Conservation (phyloP, 2,329 filamentous ascomycete genomes). For the Gremmenia infestans region DNA sequence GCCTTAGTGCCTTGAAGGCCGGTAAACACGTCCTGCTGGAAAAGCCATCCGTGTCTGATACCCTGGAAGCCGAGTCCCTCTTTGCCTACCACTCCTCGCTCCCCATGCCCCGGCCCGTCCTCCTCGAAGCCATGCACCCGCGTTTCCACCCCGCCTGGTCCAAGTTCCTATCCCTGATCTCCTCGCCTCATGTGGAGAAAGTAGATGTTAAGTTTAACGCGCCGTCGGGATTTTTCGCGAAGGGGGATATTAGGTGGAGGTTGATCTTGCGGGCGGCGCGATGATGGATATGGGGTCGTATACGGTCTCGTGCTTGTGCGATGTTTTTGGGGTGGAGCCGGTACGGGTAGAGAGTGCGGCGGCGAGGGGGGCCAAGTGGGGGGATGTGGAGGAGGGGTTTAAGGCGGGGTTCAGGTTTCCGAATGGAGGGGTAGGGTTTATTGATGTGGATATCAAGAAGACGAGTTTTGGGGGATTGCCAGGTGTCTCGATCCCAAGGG, state of each 20-base stretch:
- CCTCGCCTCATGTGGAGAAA: conserved; percentile 35
- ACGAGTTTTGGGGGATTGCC: conserved; percentile 21
- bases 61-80: conserved; percentile 39
- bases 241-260: conserved; percentile 41
- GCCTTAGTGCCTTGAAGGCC: conserved; percentile 41
- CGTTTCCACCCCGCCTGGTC: conserved; percentile 46
- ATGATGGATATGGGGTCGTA: conserved; percentile 40
- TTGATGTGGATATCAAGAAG: conserved; percentile 27
- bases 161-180: conserved; percentile 37
- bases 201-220: conserved; percentile 31
- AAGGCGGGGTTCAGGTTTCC: conserved; percentile 37
- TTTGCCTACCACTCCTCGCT: conserved; percentile 36
- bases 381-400: conserved; percentile 24
- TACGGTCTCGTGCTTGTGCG: conserved; percentile 34
- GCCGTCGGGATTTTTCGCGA: conserved; percentile 29
- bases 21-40: conserved; percentile 53
- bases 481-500: conserved; percentile 22
- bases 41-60: conserved; percentile 46
- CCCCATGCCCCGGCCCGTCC: conserved; percentile 33
- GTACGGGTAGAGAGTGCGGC: conserved; percentile 34
- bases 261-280: conserved; percentile 34
- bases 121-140: conserved; percentile 50
- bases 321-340: conserved; percentile 37
- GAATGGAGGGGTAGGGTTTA: conserved; percentile 34
- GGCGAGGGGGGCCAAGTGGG: conserved; percentile 5